Conservation (phyloP, 768 basidiomycete genomes). For the Tulasnella sp. region DNA sequence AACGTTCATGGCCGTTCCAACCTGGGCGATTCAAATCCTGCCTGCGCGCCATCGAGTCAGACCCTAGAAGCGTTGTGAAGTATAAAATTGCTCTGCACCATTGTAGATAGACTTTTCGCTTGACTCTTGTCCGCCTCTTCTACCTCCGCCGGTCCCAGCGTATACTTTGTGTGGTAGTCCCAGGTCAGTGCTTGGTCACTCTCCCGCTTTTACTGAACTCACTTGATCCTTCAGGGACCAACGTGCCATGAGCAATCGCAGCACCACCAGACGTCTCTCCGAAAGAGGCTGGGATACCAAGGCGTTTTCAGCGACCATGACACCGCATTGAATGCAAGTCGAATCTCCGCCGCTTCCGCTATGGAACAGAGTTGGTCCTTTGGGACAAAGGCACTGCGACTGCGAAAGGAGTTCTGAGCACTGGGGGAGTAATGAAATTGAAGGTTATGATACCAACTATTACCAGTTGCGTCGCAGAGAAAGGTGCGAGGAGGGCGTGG, state of each 20-base stretch:
- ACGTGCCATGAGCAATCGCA: constrained; percentile 92
- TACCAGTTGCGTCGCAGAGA: background rate
- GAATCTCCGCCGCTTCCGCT: constrained; percentile 79
- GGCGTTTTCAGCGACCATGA: constrained; percentile 86
- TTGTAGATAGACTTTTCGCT: constrained; percentile 88
- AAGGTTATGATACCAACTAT: background rate
- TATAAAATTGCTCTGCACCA: constrained; percentile 49
- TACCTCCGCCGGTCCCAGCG: constrained; percentile 77
- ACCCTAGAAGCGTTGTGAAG: background rate
- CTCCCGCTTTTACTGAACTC: constrained; percentile 38
- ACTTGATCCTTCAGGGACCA: constrained; percentile 90
- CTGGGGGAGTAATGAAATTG: background rate
- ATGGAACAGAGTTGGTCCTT: constrained; percentile 35
- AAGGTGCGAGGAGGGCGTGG: background rate
- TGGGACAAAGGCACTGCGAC: constrained; percentile 21
- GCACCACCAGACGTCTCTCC: constrained; percentile 91
- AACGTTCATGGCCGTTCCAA: constrained; percentile 70
- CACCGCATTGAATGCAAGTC: constrained; percentile 80
- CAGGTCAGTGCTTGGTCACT: background rate
- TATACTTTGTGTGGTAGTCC: constrained; percentile 50
- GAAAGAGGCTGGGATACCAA: constrained; percentile 92
- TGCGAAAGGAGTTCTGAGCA: background rate
- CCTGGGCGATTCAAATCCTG: constrained; percentile 73
- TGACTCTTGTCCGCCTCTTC: constrained; percentile 72
- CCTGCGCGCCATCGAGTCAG: constrained; percentile 46